A percentile compares a stretch with the other conserved stretches of the same genome.
Evolutionary conservation across 176 grass and related monocot species (phyloP).

Genomic region (Ensete glaucum): DNA sequence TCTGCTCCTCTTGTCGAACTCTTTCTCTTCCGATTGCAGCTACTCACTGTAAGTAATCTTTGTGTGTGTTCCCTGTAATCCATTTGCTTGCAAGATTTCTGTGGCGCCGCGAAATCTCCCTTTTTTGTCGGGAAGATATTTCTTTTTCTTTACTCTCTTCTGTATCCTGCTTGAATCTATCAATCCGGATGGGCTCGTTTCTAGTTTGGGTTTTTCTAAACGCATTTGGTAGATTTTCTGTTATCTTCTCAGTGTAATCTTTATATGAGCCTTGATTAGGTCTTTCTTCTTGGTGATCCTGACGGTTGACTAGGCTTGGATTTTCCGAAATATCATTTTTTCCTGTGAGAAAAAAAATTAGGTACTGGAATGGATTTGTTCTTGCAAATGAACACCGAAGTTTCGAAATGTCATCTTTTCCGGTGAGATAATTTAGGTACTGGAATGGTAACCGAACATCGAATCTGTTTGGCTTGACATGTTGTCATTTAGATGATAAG

Average conservation of each 20-base stretch:
- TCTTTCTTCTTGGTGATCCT: neutral
- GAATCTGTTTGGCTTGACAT: neutral
- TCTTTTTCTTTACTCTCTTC: too few relatives aligned
- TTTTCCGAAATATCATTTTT: neutral
- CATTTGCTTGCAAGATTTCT: neutral
- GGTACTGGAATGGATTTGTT: neutral
- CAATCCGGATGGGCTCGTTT: neutral
- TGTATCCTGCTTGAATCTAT: too few relatives aligned
- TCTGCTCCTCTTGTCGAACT: slow-evolving; percentile 5
- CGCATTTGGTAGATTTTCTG: slow-evolving; percentile 1
- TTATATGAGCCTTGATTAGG: too few relatives aligned
- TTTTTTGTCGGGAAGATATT: neutral
- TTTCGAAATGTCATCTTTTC: neutral
- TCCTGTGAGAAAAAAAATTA: neutral
- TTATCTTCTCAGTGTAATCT: neutral
- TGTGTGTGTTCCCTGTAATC: neutral
- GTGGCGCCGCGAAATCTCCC: neutral
- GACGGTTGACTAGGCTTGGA: neutral
- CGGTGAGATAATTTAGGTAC: neutral
- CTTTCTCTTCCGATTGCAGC: slow-evolving; percentile 4
- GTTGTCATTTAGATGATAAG: too few relatives aligned
- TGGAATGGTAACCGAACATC: neutral
- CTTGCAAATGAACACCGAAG: neutral
- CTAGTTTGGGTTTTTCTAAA: slow-evolving; percentile 32
- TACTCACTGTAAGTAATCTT: slow-evolving; percentile 9